Base-by-base conservation (phyloP, 1,284 basidiomycete genomes). In the Puccinia novopanici region DNA sequence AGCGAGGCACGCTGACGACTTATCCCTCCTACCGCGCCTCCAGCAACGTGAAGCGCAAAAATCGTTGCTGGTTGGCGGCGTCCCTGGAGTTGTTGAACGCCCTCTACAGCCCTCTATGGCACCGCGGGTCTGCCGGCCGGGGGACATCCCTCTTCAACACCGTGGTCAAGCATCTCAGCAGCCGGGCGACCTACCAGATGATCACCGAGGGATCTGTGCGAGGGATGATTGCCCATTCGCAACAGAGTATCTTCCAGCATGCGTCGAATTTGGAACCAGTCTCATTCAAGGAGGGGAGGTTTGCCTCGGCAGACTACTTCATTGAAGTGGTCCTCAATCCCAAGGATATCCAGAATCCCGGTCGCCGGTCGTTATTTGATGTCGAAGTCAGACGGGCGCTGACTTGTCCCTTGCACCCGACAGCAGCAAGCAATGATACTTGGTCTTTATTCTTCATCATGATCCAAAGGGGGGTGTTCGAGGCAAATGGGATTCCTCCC, bases 21-120 rank as follows among this genome's bases (percentile, higher is more conserved):
- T 67, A 67, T 22, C 65, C 65, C 2, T 67, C 40, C 0, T 67
- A 67, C 19, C 65, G 34, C 45, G 65, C 65, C 9, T 61, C 59
- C 30, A 37, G 34, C 13, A 34, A 67, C 2, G 3, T 2, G 13
- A 4, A 10, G 8, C 19, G 4, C 5, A 10, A 9, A 4, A 67
- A 67, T 22, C 65, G n/a, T 12, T 67, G 65, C 65, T 67, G 65
- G 65, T 45, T 67, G 65, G 65, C 37, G 2, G 65, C 65, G 12
- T 9, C 40, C 42, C 24, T 67, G 19, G 65, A 67, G 34, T 24
- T 12, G 37, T 34, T 65, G 3, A 40, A 40, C 34, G 10, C 61
- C 6, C 17, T 67, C 40, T 67, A 24, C 45, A 67, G 40, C n/a
- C 40, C 40, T 24, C 61, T 65, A 6, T 65, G 61, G 61, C 61